Base-by-base conservation (phyloP, 2,329 filamentous ascomycete genomes). In the Rhynchosporium agropyri region DNA sequence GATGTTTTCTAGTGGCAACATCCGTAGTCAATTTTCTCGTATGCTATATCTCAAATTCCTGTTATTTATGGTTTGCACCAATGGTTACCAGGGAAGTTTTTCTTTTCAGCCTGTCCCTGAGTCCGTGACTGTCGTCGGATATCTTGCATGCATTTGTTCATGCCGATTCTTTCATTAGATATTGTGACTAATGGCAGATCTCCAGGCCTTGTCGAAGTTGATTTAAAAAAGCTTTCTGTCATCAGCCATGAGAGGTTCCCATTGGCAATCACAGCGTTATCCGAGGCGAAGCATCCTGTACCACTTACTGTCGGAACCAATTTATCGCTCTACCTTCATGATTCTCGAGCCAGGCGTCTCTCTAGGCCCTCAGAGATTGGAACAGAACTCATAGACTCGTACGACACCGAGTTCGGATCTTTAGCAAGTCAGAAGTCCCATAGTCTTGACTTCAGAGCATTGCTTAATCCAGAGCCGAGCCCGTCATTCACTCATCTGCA, bases 271-370 rank as follows among this genome's bases (percentile, higher is more conserved):
- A 94, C 90, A 45, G 89, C 92, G 0, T 78, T 98, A 20, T 97
- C 93, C 0, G 82, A 88, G 56, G 82, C 87, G 49, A 78, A 85
- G 68, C 78, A 86, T 55, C 81, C 83, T 0, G 82, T 88, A 0
- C 92, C 93, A 0, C 76, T 98, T 43, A 95, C 92, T 0, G 85
- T 98, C 13, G 94, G 92, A 28, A 97, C 92, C 1, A 90, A 89
- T 57, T 80, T 88, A 63, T 91, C 90, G 1, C 80, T 98, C 1
- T 90, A 96, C 73, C 83, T 97, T 4, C 86, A 96, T 73, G 94
- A 98, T 74, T 84, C 88, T 31, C 84, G 92, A 54, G 79, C 76
- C 49, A 68, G 65, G 61, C 64, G 67, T 8, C 69, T 71, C 29
- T 57, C 38, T 63, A 67, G 64, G 65, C 74, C 51, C 53, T 60